These are phyloP conservation scores for Magnusiomyces paraingens DNA, from an alignment of 1,139 yeast genomes.

Conservation along the genomic window DNA sequence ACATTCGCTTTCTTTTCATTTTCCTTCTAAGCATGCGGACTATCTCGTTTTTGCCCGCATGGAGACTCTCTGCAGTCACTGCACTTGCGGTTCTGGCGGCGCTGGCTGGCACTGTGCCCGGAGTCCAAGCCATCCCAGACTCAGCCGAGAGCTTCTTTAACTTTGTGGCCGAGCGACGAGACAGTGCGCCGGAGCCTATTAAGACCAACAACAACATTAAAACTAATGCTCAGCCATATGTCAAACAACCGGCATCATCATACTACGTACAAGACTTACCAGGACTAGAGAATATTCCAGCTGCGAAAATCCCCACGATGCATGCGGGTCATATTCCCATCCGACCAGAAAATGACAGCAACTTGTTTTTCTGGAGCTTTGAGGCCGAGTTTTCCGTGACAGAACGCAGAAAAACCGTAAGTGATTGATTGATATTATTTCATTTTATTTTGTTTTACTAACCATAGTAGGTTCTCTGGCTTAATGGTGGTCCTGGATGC, in stretches of 20 bases:
- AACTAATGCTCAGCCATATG: too few species aligned
- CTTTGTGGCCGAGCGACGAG: too few species aligned
- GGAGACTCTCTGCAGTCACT: too few species aligned
- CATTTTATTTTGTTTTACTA: background rate
- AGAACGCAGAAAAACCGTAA: conserved; percentile 27
- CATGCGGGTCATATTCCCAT: conserved; percentile 51
- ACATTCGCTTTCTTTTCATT: background rate
- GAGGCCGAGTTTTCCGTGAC: conserved; percentile 28
- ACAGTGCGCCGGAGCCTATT: too few species aligned
- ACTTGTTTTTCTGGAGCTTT: conserved; percentile 71
- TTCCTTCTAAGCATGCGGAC: too few species aligned
- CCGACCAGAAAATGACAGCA: conserved; percentile 48
- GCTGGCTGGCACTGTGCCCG: too few species aligned
- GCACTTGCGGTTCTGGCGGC: too few species aligned
- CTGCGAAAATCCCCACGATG: conserved; percentile 33
- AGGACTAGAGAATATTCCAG: conserved; percentile 26
- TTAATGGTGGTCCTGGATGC: conserved; percentile 87
- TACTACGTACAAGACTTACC: conserved; percentile 35
- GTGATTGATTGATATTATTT: background rate
- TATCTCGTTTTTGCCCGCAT: too few species aligned
- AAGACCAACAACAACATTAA: background rate
- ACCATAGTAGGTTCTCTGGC: conserved; percentile 50
- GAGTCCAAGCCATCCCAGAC: too few species aligned
- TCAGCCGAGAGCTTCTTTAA: too few species aligned
- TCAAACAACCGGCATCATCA: conserved; percentile 27